A percentile compares a stretch with the other conserved stretches of the same genome.
phyloP scores from a whole-genome alignment of 2,329 filamentous ascomycete species.

The Hypoxylon sp. region DNA sequence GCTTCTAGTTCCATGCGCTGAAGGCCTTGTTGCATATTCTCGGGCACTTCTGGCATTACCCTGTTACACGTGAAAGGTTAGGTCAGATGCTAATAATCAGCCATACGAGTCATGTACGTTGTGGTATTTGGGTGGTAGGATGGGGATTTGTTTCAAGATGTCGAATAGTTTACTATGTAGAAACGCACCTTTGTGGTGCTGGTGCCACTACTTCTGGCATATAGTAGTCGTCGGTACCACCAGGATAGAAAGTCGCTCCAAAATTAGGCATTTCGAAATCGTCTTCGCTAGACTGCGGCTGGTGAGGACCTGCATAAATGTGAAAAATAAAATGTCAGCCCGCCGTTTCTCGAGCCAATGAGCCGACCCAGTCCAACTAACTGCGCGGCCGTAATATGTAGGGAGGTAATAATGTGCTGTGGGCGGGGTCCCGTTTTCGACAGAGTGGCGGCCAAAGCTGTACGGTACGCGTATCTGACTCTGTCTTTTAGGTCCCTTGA shows the following conservation, averaged over 20 bases:
- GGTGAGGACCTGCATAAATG: conserved; percentile 52
- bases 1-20: conserved; percentile 91
- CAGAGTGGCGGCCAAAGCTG: conserved; percentile 32
- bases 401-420: conserved; percentile 21
- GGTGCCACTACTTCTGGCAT: conserved; percentile 73
- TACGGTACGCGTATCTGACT: neutral
- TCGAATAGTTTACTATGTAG: neutral
- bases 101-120: conserved; percentile 24
- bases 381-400: conserved; percentile 34
- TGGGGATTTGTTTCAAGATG: conserved; percentile 25
- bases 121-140: neutral
- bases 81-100: conserved; percentile 48
- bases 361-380: conserved; percentile 39
- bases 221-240: conserved; percentile 72
- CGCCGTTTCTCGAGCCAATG: conserved; percentile 44
- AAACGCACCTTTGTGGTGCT: conserved; percentile 69
- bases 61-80: conserved; percentile 63
- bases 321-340: conserved; percentile 49
- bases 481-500: conserved; percentile 11
- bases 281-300: conserved; percentile 53
- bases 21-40: conserved; percentile 96
- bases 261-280: conserved; percentile 62
- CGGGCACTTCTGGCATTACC: conserved; percentile 94
- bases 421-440: conserved; percentile 31
- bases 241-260: conserved; percentile 72